These are phyloP conservation scores for Phytopythium sindhum DNA, from an alignment of 352 stramenopile species.

Conservation along the genomic window DNA sequence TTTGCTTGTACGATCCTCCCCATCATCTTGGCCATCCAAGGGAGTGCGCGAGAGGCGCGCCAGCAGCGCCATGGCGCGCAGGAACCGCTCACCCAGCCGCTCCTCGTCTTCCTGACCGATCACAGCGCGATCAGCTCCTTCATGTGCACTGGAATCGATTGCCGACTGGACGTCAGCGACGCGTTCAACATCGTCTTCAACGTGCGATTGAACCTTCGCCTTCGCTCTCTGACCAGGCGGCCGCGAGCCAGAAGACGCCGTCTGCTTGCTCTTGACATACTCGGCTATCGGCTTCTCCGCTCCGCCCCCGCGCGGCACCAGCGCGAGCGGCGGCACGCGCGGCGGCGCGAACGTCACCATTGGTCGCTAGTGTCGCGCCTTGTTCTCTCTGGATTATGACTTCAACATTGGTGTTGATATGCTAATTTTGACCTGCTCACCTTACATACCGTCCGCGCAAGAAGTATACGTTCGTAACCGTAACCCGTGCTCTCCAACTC, in stretches of 20 bases:
- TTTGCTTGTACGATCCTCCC: background rate
- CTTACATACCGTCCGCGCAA: background rate
- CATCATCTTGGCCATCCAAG: slow-evolving; percentile 5
- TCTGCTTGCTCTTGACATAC: slow-evolving; percentile 1
- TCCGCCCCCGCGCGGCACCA: slow-evolving; percentile 33
- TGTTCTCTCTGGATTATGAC: background rate
- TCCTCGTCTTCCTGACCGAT: slow-evolving; percentile 13
- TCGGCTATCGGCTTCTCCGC: slow-evolving; percentile 11
- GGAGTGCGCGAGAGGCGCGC: slow-evolving; percentile 29
- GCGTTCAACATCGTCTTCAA: no score
- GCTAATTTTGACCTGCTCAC: background rate
- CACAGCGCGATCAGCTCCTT: background rate
- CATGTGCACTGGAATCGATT: no score
- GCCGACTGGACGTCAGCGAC: background rate
- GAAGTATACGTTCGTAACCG: background rate
- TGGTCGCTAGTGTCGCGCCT: background rate
- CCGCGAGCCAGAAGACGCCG: background rate
- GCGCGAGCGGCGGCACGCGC: slow-evolving; percentile 39
- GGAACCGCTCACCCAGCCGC: slow-evolving; percentile 50
- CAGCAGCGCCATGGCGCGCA: slow-evolving; percentile 56
- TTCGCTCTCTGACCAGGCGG: background rate
- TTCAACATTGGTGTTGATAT: background rate
- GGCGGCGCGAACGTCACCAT: slow-evolving; percentile 20
- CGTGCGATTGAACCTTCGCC: background rate
- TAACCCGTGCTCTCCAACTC: background rate